Percentiles rank a stretch among this genome's conserved stretches.
phyloP scores from a whole-genome alignment of 495 filamentous ascomycete genomes.

The Penicillium mononematosum region DNA sequence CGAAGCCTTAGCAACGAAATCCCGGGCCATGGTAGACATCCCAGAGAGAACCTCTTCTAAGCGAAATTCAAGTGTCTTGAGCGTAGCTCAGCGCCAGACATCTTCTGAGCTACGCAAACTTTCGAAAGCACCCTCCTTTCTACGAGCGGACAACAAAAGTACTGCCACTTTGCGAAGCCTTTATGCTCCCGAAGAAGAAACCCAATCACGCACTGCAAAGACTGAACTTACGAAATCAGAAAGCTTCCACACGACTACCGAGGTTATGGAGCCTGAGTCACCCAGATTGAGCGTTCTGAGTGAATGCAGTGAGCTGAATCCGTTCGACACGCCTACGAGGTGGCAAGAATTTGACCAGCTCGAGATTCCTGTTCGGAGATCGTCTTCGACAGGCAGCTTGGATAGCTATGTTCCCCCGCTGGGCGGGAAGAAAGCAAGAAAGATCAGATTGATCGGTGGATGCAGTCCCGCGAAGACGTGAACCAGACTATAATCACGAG shows the following conservation, averaged over 20 bases:
- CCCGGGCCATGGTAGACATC: constrained; percentile 34
- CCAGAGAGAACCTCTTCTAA: constrained; percentile 43
- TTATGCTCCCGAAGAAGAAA: constrained; percentile 49
- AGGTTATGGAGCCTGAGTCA: constrained; percentile 43
- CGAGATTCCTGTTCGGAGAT: constrained; percentile 35
- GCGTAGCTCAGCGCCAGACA: constrained; percentile 15
- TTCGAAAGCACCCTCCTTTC: constrained; percentile 63
- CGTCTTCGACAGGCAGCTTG: constrained; percentile 18
- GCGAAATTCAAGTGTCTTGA: constrained; percentile 19
- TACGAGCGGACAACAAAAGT: constrained; percentile 59
- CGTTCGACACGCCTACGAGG: constrained; percentile 47
- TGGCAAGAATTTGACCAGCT: constrained; percentile 31
- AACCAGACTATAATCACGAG: constrained; percentile 24
- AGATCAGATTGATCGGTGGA: constrained; percentile 34
- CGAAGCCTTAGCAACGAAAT: constrained; percentile 30
- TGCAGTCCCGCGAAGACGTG: constrained; percentile 24
- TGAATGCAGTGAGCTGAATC: constrained; percentile 73
- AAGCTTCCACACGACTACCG: constrained; percentile 38
- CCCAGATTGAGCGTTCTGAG: constrained; percentile 74
- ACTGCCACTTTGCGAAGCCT: constrained; percentile 66
- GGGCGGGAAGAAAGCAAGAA: constrained; percentile 22
- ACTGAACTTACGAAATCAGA: constrained; percentile 39
- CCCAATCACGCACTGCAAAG: constrained; percentile 33
- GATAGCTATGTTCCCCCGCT: constrained; percentile 18
- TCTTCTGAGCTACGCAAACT: constrained; percentile 34